These are phyloP conservation scores for Erodium trifolium DNA, from an alignment of 441 rosid genomes.

Conservation along the genomic window DNA sequence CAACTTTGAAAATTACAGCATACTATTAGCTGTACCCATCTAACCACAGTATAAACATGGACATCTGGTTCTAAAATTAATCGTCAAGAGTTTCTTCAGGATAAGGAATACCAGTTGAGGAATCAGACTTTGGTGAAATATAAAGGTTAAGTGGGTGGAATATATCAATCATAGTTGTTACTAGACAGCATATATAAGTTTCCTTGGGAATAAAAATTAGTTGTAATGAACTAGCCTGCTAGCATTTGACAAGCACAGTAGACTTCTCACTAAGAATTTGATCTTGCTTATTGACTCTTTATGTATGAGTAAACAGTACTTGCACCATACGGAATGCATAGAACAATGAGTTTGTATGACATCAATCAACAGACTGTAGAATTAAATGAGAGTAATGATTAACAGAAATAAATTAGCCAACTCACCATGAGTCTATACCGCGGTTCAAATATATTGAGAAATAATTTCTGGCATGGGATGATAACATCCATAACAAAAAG, in stretches of 20 bases:
- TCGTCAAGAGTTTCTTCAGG: background rate
- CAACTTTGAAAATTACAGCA: background rate
- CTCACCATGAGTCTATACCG: constrained; percentile 90
- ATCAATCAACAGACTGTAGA: constrained; percentile 3
- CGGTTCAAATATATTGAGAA: constrained; percentile 92
- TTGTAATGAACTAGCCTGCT: background rate
- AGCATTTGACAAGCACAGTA: background rate
- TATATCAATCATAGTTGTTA: background rate
- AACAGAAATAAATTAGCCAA: constrained; percentile 11
- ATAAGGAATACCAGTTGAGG: constrained; percentile 3
- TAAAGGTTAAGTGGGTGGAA: background rate
- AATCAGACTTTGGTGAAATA: background rate
- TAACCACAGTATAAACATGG: background rate
- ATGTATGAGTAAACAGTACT: background rate
- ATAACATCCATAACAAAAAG: constrained; percentile 90
- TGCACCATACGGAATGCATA: no score
- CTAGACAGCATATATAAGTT: background rate
- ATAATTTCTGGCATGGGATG: constrained; percentile 83
- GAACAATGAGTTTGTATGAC: background rate
- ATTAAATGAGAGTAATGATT: constrained; percentile 3
- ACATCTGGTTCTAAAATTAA: constrained; percentile 1
- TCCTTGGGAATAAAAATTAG: background rate
- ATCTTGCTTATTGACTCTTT: background rate
- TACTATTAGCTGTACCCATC: background rate
- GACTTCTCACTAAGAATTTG: background rate